Evolutionary conservation across 495 filamentous ascomycete species (phyloP).

Genomic region (Parathielavia appendiculata): DNA sequence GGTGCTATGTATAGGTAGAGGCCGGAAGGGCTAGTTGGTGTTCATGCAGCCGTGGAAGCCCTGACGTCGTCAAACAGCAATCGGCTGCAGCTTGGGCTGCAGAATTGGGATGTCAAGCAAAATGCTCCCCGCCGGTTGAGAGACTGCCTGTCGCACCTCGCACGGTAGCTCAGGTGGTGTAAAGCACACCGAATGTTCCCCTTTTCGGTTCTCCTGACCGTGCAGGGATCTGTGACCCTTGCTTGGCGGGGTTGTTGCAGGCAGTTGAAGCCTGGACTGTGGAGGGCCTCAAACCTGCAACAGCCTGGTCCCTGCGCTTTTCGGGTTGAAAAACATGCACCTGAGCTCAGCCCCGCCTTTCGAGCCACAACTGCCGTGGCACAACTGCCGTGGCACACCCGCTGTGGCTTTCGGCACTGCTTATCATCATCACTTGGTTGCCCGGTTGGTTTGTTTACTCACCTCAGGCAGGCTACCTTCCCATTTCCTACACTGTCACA

Average conservation of each 20-base stretch:
- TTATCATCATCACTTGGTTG: slow-evolving; percentile 13
- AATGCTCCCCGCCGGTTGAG: not conserved
- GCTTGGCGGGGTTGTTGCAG: slow-evolving; percentile 3
- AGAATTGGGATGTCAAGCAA: not conserved
- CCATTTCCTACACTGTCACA: not conserved
- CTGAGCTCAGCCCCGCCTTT: not conserved
- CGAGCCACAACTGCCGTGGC: not conserved
- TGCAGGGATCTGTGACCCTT: slow-evolving; percentile 2
- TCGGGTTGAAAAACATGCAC: slow-evolving; percentile 8
- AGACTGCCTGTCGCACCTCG: too few species aligned
- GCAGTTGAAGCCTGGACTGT: not conserved
- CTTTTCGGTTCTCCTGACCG: not conserved
- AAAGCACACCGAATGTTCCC: slow-evolving; percentile 1
- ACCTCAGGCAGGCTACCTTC: too few species aligned
- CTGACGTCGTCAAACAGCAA: not conserved
- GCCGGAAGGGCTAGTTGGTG: not conserved
- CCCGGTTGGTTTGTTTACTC: slow-evolving; percentile 24
- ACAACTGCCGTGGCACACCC: not conserved
- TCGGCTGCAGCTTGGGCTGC: not conserved
- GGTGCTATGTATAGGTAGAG: not conserved
- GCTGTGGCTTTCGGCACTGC: not conserved
- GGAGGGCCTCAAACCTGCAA: not conserved
- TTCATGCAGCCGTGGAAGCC: not conserved
- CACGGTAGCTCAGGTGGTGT: too few species aligned
- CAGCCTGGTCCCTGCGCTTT: not conserved